phyloP scores from a whole-genome alignment of 257 asterid species.

The Coffea canephora region DNA sequence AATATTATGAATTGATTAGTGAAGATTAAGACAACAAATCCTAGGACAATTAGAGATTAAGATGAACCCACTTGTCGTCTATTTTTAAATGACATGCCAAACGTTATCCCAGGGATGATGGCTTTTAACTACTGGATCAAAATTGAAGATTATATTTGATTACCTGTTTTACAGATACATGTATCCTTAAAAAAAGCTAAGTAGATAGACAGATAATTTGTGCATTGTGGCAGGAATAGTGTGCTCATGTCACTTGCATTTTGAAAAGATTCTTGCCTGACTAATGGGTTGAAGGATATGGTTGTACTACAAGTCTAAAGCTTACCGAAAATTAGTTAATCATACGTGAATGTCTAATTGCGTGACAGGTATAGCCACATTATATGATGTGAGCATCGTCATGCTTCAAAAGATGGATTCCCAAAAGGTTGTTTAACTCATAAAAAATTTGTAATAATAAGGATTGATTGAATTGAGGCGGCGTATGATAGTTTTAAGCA shows the following conservation, averaged over 20 bases:
- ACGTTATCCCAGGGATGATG: not conserved
- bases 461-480: not conserved
- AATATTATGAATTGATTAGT: not conserved
- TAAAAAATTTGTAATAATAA: too few species aligned
- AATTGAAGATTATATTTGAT: not conserved
- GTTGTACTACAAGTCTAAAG: not conserved
- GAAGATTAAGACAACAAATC: not conserved
- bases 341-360: not conserved
- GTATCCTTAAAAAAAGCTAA: not conserved
- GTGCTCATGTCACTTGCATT: not conserved
- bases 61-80: not conserved
- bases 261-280: not conserved
- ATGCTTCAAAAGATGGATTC: not conserved
- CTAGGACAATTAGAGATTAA: slow-evolving; percentile 3
- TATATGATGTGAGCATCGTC: not conserved
- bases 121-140: not conserved
- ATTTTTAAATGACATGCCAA: not conserved
- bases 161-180: not conserved
- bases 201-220: not conserved
- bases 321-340: not conserved
- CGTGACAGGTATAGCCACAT: not conserved
- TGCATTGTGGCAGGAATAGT: not conserved
- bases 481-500: not conserved
- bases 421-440: not conserved
- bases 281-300: too few species aligned